Conservation (phyloP, 805 yeast genomes). For the Candida ulmi region DNA sequence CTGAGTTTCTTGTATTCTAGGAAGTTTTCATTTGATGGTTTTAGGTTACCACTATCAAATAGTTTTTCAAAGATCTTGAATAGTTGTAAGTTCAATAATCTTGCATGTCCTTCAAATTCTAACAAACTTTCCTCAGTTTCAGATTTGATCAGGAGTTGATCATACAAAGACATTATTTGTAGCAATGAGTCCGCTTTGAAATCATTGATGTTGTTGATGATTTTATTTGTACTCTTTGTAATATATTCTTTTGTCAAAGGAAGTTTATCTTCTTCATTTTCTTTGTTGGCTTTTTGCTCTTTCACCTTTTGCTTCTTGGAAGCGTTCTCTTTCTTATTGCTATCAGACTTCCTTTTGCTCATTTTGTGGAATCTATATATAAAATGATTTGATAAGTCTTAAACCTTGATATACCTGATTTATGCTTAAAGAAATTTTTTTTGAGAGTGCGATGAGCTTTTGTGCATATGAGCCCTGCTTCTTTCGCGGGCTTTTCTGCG, state of each 20-base stretch:
- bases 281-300: constrained; percentile 1
- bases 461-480: neutral
- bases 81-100: constrained; percentile 17
- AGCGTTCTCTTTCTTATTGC: neutral
- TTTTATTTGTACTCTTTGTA: constrained; percentile 4
- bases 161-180: constrained; percentile 14
- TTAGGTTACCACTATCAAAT: constrained; percentile 10
- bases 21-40: constrained; percentile 31
- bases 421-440: neutral
- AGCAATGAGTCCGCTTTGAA: constrained; percentile 7
- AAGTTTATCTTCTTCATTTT: constrained; percentile 3
- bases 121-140: constrained; percentile 14
- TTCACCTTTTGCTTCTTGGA: neutral
- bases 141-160: constrained; percentile 14
- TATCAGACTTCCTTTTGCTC: constrained; percentile 10
- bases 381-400: too few relatives aligned
- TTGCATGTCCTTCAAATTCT: constrained; percentile 13
- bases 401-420: neutral
- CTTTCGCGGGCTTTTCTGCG: too few relatives aligned
- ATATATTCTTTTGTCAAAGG: constrained; percentile 13
- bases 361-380: neutral
- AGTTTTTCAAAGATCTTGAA: constrained; percentile 20
- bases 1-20: constrained; percentile 59
- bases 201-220: constrained; percentile 6
- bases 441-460: neutral